These are phyloP conservation scores for Mycena capillaripes DNA, from an alignment of 768 basidiomycete genomes.

Conservation along the genomic window DNA sequence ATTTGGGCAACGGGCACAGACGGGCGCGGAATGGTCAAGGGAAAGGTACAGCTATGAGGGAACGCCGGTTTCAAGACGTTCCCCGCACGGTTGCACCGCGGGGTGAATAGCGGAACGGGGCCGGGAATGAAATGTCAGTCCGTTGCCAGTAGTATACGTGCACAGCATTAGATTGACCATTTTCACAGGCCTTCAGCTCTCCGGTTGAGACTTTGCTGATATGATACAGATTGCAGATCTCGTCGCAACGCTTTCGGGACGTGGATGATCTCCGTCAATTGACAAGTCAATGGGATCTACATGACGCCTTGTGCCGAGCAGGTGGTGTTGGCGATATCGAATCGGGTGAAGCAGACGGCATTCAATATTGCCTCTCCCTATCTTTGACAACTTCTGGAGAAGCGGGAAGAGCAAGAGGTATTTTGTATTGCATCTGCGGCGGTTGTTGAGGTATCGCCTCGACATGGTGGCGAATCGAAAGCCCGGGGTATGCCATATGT, in stretches of 20 bases:
- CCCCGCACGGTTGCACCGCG: not conserved
- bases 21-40: too few relatives aligned
- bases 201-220: too few relatives aligned
- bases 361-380: not conserved
- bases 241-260: not conserved
- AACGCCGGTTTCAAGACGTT: not conserved
- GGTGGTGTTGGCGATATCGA: not conserved
- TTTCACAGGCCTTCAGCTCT: too few relatives aligned
- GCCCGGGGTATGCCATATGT: too few relatives aligned
- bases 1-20: too few relatives aligned
- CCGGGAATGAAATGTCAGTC: not conserved
- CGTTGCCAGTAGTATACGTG: not conserved
- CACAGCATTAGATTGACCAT: too few relatives aligned
- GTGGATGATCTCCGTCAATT: not conserved
- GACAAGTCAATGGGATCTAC: not conserved
- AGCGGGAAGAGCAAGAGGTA: not conserved
- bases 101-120: not conserved
- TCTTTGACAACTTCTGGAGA: not conserved
- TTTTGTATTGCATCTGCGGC: not conserved
- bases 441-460: not conserved
- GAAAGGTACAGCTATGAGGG: not conserved
- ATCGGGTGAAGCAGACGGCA: not conserved
- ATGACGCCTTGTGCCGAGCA: not conserved
- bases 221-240: not conserved
- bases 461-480: not conserved